These are phyloP conservation scores for Alternaria hordeiaustralica DNA, from an alignment of 2,329 filamentous ascomycete genomes.

Conservation along the genomic window DNA sequence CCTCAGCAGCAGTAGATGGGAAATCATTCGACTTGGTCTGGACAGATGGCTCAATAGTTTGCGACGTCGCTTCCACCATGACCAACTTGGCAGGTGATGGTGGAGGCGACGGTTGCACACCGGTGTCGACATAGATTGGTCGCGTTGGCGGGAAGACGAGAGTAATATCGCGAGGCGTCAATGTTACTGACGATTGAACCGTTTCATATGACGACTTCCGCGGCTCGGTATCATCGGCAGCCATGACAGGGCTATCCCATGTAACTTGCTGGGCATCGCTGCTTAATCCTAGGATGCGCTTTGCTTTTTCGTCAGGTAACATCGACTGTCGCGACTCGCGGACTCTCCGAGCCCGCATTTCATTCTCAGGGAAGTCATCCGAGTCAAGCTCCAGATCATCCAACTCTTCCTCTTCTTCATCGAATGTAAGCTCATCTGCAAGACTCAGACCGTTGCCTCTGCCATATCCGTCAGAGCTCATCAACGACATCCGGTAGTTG, in stretches of 20 bases:
- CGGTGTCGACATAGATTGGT: constrained; percentile 72
- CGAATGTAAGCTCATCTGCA: constrained; percentile 89
- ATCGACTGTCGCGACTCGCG: constrained; percentile 52
- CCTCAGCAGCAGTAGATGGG: constrained; percentile 49
- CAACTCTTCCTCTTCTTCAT: constrained; percentile 71
- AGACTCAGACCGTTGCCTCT: constrained; percentile 75
- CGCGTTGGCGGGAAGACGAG: constrained; percentile 44
- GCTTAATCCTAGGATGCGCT: constrained; percentile 53
- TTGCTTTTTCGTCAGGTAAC: constrained; percentile 54
- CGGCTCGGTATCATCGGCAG: constrained; percentile 31
- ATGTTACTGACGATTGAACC: constrained; percentile 27
- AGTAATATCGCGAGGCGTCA: constrained; percentile 35
- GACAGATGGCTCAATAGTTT: constrained; percentile 26
- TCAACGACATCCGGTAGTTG: constrained; percentile 74
- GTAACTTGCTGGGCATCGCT: constrained; percentile 31
- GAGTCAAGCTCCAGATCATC: constrained; percentile 68
- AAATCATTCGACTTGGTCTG: constrained; percentile 33
- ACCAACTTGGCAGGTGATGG: constrained; percentile 67
- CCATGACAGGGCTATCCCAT: constrained; percentile 29
- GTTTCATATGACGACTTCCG: constrained; percentile 31
- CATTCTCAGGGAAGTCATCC: constrained; percentile 61
- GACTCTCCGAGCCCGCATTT: constrained; percentile 48
- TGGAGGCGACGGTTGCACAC: constrained; percentile 83
- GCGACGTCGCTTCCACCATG: constrained; percentile 29
- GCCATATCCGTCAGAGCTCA: constrained; percentile 60